Evolutionary conservation across 169 alveolate species (phyloP), one percentile per base, ranked within the genome.

Genomic region (Condylostoma magnum): DNA sequence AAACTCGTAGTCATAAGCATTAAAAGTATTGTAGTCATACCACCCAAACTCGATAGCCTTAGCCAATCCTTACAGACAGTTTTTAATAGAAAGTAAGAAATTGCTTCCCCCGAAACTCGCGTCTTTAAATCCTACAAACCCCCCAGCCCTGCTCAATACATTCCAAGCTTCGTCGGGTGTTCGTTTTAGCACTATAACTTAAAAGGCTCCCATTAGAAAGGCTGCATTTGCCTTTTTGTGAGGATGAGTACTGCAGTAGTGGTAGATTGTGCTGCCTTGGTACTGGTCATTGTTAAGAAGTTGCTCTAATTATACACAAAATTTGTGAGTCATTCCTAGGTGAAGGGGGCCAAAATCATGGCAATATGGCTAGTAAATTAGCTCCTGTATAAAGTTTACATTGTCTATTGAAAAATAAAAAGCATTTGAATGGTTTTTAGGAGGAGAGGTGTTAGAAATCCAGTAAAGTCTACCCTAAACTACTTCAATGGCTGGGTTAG

Each of bases 341-440:
- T 88, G 90, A 30, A 93, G 82, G 4, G 99, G 99, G 0, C 99
- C 99, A 60, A 96, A 96, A 67, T 96, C 99, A 22, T 88, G 90
- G 70, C 83, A 88, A 73, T 94, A 96, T 6, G 98, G 96, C 67
- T 94, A 96, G 69, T 96, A 96, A 22, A 86, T 84, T 43, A 95
- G 79, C 34, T 91, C 96, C 60, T 25, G 31, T 53, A 80, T 25
- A n/a, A n/a, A n/a, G 15, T 8, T 41, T 41, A 41, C 48, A 41
- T 41, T 41, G 15, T 41, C 48, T 10, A 41, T 41, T 8, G 8
- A 10, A 41, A 41, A 41, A 41, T 41, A 41, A 41, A n/a, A n/a
- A n/a, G n/a, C n/a, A n/a, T n/a, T n/a, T n/a, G n/a, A n/a, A n/a
- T n/a, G n/a, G n/a, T n/a, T n/a, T n/a, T n/a, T n/a, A n/a, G n/a